phyloP scores from a whole-genome alignment of 2,329 filamentous ascomycete species.

The Botrytis deweyae region DNA sequence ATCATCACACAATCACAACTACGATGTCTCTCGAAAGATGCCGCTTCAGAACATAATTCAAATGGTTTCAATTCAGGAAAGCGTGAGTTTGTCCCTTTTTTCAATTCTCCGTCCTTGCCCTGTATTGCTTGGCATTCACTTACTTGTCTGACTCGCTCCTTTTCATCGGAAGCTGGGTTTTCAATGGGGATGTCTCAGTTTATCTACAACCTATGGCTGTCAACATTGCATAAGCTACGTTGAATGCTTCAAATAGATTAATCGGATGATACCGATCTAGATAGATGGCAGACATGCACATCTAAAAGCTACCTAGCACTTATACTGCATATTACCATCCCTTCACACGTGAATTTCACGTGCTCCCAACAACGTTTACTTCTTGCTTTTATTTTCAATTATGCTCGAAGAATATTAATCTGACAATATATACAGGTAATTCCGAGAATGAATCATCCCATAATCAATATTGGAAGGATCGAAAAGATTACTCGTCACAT shows the following conservation, averaged over 20 bases:
- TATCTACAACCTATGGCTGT: not conserved
- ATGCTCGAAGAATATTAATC: not conserved
- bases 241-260: not conserved
- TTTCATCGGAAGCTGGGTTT: constrained; percentile 8
- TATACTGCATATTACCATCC: not conserved
- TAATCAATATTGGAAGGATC: not conserved
- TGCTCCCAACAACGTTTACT: not conserved
- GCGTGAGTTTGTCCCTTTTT: not conserved
- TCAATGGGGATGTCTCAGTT: constrained; percentile 8
- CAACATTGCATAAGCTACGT: not conserved
- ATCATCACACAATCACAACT: constrained; percentile 10
- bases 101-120: not conserved
- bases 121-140: constrained; percentile 7
- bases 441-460: not conserved
- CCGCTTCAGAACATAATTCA: not conserved
- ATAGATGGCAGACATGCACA: not conserved
- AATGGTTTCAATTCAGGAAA: not conserved
- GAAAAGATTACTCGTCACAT: not conserved
- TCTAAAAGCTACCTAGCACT: not conserved
- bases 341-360: not conserved
- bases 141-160: not conserved
- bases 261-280: not conserved
- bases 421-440: not conserved
- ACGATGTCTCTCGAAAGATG: constrained; percentile 7
- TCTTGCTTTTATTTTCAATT: not conserved